Base-by-base conservation (phyloP, 257 asterid species). In the Coffea canephora region DNA sequence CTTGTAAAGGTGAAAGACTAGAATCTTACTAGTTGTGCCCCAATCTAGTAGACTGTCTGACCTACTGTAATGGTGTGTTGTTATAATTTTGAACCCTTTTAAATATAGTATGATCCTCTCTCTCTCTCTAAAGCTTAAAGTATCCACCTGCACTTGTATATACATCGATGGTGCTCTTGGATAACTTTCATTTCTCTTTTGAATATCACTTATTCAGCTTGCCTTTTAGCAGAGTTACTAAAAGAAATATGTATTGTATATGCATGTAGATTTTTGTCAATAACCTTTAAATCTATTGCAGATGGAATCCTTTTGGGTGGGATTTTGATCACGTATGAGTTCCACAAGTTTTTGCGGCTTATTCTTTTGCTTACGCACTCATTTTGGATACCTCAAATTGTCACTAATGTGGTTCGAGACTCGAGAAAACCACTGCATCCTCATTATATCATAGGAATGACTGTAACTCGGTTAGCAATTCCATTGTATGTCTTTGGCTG, bases 261-360 rank as follows among this genome's bases (percentile, higher is more conserved):
- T 64, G 69, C 16, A 13, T 64, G 34, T 64, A 9, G 39, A 11
- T n/a, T 13, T 64, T n/a, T 64, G 69, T 62, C 74, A 74, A 68
- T 77, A 71, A 79, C 67, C 77, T 67, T 19, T 49, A 79, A 69
- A 79, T 54, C 70, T 54, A 83, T 81, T 88, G 91, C 98, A 96
- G 98, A 96, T 84, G 98, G 98, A 83, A 89, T 92, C 84, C 97
- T 96, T 67, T 84, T 96, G 80, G 94, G 97, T 49, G 98, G 99
- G 78, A 91, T 96, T 84, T 83, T 96, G 79, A 78, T 96, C 57
- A 90, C 92, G 97, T 94, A 96, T 23, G 98, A 94, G 89, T 96
- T 96, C 79, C 99, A 92, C 73, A 91, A 80, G 87, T 96, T 84
- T 75, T 79, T 94, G 80, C 89, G 90, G 81, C 78, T 89, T 59